phyloP scores from a whole-genome alignment of 1,284 basidiomycete genomes.

The Volvariella surrecta region DNA sequence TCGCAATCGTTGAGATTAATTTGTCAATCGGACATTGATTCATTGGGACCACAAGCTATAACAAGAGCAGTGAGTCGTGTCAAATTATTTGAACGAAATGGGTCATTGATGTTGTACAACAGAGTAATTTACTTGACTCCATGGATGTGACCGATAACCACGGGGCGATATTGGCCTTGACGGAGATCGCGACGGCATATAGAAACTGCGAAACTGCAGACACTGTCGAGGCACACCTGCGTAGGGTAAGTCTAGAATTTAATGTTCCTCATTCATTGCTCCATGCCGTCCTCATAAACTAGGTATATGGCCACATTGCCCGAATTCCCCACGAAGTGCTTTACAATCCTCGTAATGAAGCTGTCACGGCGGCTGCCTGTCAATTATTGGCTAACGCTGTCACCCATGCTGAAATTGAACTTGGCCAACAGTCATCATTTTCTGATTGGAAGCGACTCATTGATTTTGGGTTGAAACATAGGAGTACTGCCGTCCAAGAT shows the following conservation, averaged over 20 bases:
- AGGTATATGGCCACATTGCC: conserved; percentile 54
- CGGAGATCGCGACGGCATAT: conserved; percentile 58
- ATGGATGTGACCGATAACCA: conserved; percentile 72
- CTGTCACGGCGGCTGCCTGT: conserved; percentile 71
- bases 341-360: conserved; percentile 65
- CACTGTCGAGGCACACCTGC: conserved; percentile 14
- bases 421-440: conserved; percentile 29
- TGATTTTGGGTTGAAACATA: conserved; percentile 66
- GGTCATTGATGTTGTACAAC: conserved; percentile 7
- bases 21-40: conserved; percentile 50
- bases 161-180: conserved; percentile 71
- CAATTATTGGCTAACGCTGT: conserved; percentile 61
- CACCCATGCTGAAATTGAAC: conserved; percentile 43
- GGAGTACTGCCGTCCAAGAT: conserved; percentile 61
- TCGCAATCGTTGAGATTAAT: conserved; percentile 69
- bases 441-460: conserved; percentile 64
- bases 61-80: conserved; percentile 35
- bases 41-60: conserved; percentile 43
- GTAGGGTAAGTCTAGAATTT: conserved; percentile 2
- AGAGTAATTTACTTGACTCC: conserved; percentile 55
- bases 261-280: not conserved
- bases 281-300: not conserved
- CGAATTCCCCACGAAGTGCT: conserved; percentile 48
- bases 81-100: conserved; percentile 3
- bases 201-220: conserved; percentile 20